Conservation (phyloP, 352 stramenopile species). For the Elongisporangium undulatum region DNA sequence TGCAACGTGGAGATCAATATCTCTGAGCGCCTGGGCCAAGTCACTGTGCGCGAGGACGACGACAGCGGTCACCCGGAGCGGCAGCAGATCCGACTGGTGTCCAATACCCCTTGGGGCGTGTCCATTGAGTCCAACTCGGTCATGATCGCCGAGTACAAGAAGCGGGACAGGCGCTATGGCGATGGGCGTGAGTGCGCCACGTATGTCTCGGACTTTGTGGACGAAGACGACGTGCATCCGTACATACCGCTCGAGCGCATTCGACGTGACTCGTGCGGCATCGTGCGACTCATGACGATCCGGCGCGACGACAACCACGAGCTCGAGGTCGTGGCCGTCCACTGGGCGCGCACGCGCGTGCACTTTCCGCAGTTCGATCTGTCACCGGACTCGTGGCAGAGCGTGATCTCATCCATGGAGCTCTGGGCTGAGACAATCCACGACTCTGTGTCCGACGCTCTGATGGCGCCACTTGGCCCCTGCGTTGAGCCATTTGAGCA, state of each 20-base stretch:
- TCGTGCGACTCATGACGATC: not conserved
- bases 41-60: slow-evolving; percentile 36
- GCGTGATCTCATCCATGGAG: no score
- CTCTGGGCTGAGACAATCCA: no score
- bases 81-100: not conserved
- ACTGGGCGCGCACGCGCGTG: not conserved
- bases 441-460: no score
- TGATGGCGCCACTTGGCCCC: no score
- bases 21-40: slow-evolving; percentile 26
- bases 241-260: slow-evolving; percentile 20
- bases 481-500: no score
- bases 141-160: slow-evolving; percentile 18
- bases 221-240: slow-evolving; percentile 28
- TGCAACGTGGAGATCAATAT: slow-evolving; percentile 39
- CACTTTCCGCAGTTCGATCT: not conserved
- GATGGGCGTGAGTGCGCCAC: slow-evolving; percentile 10
- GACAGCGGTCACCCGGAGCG: slow-evolving; percentile 7
- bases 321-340: not conserved
- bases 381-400: not conserved
- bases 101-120: slow-evolving; percentile 1
- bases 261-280: slow-evolving; percentile 1
- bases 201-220: slow-evolving; percentile 17
- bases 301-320: not conserved
- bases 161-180: slow-evolving; percentile 3
- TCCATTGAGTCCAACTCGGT: slow-evolving; percentile 20